Evolutionary conservation across 257 asterid species (phyloP).

Genomic region (Cruciata laevipes): DNA sequence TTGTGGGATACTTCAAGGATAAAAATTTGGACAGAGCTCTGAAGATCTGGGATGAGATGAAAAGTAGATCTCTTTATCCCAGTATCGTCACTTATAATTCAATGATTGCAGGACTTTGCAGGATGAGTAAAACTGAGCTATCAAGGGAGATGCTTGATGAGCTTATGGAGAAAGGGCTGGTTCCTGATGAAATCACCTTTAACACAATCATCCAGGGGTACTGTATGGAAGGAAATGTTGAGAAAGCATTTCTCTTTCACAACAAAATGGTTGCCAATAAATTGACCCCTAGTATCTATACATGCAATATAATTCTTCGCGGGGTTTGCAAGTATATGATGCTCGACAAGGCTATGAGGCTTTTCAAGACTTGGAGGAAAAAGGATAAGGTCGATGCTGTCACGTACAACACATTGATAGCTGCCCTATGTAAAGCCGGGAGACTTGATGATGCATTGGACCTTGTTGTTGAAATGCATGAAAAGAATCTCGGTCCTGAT

Average conservation of each 20-base stretch:
- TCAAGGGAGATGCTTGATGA: constrained; percentile 59
- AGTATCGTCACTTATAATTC: constrained; percentile 62
- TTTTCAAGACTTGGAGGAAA: constrained; percentile 52
- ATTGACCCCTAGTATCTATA: constrained; percentile 57
- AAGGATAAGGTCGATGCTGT: constrained; percentile 68
- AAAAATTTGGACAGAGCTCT: constrained; percentile 44
- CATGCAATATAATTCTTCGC: constrained; percentile 69
- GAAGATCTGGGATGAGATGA: constrained; percentile 80
- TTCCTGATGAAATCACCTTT: constrained; percentile 71
- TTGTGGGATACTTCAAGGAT: constrained; percentile 67
- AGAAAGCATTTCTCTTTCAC: constrained; percentile 71
- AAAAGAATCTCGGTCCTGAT: constrained; percentile 67
- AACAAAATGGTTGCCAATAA: constrained; percentile 69
- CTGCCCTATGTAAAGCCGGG: constrained; percentile 66
- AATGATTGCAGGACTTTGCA: constrained; percentile 71
- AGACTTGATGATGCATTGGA: constrained; percentile 53
- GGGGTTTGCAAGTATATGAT: constrained; percentile 68
- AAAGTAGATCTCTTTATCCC: constrained; percentile 48
- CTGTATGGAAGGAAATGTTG: constrained; percentile 66
- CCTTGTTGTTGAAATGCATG: constrained; percentile 65
- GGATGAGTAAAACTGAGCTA: constrained; percentile 49
- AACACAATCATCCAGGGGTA: constrained; percentile 79
- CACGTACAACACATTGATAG: constrained; percentile 66
- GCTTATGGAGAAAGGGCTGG: constrained; percentile 59
- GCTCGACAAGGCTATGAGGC: constrained; percentile 72